Base-by-base conservation (phyloP, 306 rosid genomes). In the Vigna hirtella region DNA sequence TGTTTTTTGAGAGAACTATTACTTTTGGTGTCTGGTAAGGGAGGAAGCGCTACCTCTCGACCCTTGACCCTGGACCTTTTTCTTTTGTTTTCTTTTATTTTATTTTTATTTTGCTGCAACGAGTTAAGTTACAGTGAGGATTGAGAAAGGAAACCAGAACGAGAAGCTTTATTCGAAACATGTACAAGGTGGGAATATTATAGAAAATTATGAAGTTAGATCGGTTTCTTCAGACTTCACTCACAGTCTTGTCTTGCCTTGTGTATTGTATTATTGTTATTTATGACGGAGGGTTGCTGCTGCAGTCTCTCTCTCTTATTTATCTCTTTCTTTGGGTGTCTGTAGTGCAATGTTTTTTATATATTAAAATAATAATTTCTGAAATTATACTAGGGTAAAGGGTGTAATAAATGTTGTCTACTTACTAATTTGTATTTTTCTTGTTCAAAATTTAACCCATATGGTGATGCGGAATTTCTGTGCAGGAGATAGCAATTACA, bases 1-100 rank as follows among this genome's bases (percentile, higher is more conserved):
- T 62, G 58, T 59, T 11, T 77, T 74, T 42, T 42, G 47, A 51
- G 55, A 38, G 62, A 20, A 69, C 4, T 2, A 3, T 62, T 48
- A 7, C 45, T 42, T 79, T 79, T 58, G 20, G 58, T 62, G 70
- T 82, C 72, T 52, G 86, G 30, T 62, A 17, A 34, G 71, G 67
- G 56, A 74, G 75, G 55, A 58, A 71, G 70, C 43, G 49, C 48
- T 59, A 20, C 9, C 53, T 11, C 52, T 18, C 10, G 3, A 42
- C 8, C 28, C 32, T 28, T 4, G 4, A 28, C 34, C 34, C 5
- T 30, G 5, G 34, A 30, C 34, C 34, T 4, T 30, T 30, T 30
- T 26, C 28, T 20, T 20, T 26, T 8, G 4, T 40, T 76, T 24
- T 10, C 22, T 61, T 16, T 32, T 26, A 0, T 24, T 26, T 26